Base-by-base conservation (phyloP, 2,329 filamentous ascomycete species). In the Peltaster fructicola region DNA sequence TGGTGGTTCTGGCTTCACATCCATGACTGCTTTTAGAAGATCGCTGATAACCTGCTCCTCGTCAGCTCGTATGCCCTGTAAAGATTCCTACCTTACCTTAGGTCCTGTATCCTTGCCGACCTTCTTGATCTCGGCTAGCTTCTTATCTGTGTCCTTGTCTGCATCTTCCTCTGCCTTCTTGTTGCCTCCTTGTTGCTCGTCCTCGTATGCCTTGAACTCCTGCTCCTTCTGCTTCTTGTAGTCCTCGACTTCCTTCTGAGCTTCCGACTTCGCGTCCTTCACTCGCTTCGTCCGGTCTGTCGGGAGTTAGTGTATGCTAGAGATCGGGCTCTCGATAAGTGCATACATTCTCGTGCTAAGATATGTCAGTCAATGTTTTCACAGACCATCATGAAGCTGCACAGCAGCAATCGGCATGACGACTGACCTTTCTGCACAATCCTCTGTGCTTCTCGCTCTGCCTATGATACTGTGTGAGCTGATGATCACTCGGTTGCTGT, bases 381-480 rank as follows among this genome's bases (percentile, higher is more conserved):
- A 20, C 3, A 11, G 11, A 20, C 9, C 4, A 3, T 20, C 17
- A 20, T 23, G 14, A 7, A 20, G 11, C 23, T 11, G 11, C 8
- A 14, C 12, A 15, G 12, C 19, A 7, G 4, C 15, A 16, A 23
- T 23, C 25, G 12, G 10, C 22, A 20, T 9, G 11, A 9, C 4
- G 7, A 11, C 60, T 32, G 54, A 90, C 85, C 79, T 68, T 88
- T 82, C 56, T 95, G 85, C 30, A 98, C 84, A 53, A 98, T 98
- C 68, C 93, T 93, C 59, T 92, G 85, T 33, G 88, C 88, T 56
- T 95, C 85, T 57, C 82, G 77, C 68, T 98, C 88, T 44, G 88
- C 84, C 85, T 95, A 41, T 39, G 27, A 12, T 37, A 26, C 19
- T 35, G 28, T 34, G 47, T 62, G 39, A 61, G 53, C 27, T n/a